Conservation (phyloP, 1,284 basidiomycete species). For the Baeospora myosura region DNA sequence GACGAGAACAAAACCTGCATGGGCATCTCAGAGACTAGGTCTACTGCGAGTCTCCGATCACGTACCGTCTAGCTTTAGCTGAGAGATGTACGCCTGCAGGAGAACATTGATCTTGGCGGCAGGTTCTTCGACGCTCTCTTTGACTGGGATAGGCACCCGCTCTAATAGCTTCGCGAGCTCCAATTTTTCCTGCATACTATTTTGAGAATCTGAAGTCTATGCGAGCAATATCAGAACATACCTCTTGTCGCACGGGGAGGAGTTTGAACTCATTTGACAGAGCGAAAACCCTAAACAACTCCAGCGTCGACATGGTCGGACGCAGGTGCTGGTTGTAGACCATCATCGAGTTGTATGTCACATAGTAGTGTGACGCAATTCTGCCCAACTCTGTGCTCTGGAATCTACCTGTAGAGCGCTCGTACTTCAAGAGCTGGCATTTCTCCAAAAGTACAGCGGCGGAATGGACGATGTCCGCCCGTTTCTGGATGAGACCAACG, state of each 20-base stretch:
- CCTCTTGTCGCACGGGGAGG: constrained; percentile 58
- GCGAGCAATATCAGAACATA: constrained; percentile 4
- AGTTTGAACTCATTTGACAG: constrained; percentile 97
- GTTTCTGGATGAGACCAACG: constrained; percentile 82
- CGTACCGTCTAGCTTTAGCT: constrained; percentile 83
- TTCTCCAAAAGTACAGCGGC: constrained; percentile 94
- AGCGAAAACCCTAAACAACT: constrained; percentile 94
- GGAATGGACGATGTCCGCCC: constrained; percentile 90
- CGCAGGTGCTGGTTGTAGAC: constrained; percentile 94
- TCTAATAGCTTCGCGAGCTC: constrained; percentile 92
- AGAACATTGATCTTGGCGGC: constrained; percentile 97
- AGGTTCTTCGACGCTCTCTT: constrained; percentile 94
- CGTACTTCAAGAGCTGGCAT: constrained; percentile 90
- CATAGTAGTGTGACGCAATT: constrained; percentile 96
- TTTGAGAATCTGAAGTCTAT: constrained; percentile 22
- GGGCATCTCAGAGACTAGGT: constrained; percentile 1
- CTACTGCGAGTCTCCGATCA: neutral
- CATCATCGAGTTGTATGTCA: constrained; percentile 94
- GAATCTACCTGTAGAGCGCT: constrained; percentile 84
- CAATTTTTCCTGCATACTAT: constrained; percentile 77
- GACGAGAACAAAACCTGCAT: constrained; percentile 81
- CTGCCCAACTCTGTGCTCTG: constrained; percentile 88
- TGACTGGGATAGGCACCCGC: constrained; percentile 94
- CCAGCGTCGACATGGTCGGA: constrained; percentile 81
- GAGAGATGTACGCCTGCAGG: constrained; percentile 91